A percentile compares a stretch with the other conserved stretches of the same genome.
phyloP scores from a whole-genome alignment of 2,329 filamentous ascomycete genomes.

The Pseudogymnoascus sp. region DNA sequence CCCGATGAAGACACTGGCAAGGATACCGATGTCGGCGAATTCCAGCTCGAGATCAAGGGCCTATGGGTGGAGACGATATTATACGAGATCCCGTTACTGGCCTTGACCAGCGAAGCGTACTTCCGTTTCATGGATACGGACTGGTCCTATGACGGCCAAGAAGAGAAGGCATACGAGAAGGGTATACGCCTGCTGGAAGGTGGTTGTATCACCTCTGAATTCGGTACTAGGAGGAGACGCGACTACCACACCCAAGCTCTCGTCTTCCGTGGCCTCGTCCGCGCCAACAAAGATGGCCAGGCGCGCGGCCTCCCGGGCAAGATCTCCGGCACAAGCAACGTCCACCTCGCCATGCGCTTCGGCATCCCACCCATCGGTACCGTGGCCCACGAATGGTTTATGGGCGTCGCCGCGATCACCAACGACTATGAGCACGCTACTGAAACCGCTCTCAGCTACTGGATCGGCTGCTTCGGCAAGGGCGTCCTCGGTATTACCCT shows the following conservation, averaged over 20 bases:
- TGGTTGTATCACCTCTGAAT: slow-evolving; percentile 87
- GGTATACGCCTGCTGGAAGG: slow-evolving; percentile 67
- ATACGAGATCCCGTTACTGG: slow-evolving; percentile 92
- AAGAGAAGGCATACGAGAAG: slow-evolving; percentile 77
- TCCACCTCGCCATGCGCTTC: slow-evolving; percentile 93
- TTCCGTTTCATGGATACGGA: slow-evolving; percentile 94
- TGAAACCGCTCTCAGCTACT: slow-evolving; percentile 75
- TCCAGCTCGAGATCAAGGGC: slow-evolving; percentile 70
- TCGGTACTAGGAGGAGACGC: slow-evolving; percentile 78
- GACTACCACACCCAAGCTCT: slow-evolving; percentile 94
- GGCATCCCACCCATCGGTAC: slow-evolving; percentile 79
- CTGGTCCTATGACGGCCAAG: slow-evolving; percentile 82
- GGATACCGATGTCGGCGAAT: slow-evolving; percentile 61
- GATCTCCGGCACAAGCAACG: slow-evolving; percentile 86
- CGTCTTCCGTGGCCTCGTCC: slow-evolving; percentile 77
- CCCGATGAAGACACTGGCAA: slow-evolving; percentile 48
- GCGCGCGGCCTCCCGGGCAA: slow-evolving; percentile 60
- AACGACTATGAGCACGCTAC: slow-evolving; percentile 79
- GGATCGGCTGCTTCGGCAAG: slow-evolving; percentile 85
- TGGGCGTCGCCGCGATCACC: slow-evolving; percentile 90
- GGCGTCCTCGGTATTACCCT: slow-evolving; percentile 78
- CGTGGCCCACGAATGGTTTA: slow-evolving; percentile 96
- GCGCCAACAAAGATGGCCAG: slow-evolving; percentile 64
- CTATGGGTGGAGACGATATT: slow-evolving; percentile 92
- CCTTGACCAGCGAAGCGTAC: slow-evolving; percentile 89